Evolutionary conservation across 352 stramenopile species (phyloP).

Genomic region (Pythium sp.): DNA sequence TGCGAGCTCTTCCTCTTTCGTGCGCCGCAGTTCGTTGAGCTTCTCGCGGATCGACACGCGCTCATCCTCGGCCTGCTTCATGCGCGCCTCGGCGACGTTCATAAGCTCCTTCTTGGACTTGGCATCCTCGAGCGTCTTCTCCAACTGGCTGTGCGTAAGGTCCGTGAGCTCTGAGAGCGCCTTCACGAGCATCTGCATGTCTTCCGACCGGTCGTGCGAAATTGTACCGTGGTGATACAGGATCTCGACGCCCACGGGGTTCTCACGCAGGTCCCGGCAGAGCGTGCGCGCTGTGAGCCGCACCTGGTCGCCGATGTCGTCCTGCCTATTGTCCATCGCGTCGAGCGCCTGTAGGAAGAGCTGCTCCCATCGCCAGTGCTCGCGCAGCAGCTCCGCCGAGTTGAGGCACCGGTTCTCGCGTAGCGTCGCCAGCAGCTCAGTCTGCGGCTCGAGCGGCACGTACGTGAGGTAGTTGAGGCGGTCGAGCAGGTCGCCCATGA

Average conservation of each 20-base stretch:
- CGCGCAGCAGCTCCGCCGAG: slow-evolving; percentile 54
- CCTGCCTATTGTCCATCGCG: slow-evolving; percentile 50
- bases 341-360: slow-evolving; percentile 60
- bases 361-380: slow-evolving; percentile 82
- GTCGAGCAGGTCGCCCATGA: slow-evolving; percentile 84
- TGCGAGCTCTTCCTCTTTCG: slow-evolving; percentile 80
- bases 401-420: slow-evolving; percentile 64
- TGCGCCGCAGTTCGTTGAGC: slow-evolving; percentile 68
- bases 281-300: slow-evolving; percentile 56
- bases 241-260: slow-evolving; percentile 66
- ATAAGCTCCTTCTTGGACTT: slow-evolving; percentile 83
- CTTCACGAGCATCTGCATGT: slow-evolving; percentile 74
- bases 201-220: slow-evolving; percentile 54
- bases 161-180: slow-evolving; percentile 81
- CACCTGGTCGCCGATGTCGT: slow-evolving; percentile 82
- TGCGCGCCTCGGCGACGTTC: slow-evolving; percentile 66
- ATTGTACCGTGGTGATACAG: slow-evolving; percentile 63
- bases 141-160: slow-evolving; percentile 66
- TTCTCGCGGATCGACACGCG: slow-evolving; percentile 72
- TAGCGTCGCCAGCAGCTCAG: slow-evolving; percentile 47
- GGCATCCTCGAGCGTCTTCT: slow-evolving; percentile 85
- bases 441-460: slow-evolving; percentile 63
- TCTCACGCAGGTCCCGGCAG: slow-evolving; percentile 74
- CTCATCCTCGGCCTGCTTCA: slow-evolving; percentile 84
- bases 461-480: slow-evolving; percentile 85